Conservation (phyloP, 345 rosid genomes). For the Ceriops zippeliana region DNA sequence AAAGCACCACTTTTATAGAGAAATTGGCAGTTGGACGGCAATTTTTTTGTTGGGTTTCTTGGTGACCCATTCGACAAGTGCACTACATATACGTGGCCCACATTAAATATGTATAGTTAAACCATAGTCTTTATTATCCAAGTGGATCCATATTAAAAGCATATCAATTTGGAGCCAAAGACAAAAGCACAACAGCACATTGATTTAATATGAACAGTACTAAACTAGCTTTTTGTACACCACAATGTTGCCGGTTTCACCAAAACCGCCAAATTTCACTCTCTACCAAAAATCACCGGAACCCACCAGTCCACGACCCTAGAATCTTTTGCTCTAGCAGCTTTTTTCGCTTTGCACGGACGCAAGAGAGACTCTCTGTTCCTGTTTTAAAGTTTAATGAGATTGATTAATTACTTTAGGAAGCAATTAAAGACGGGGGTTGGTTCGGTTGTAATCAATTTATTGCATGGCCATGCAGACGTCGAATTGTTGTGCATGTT, state of each 20-base stretch:
- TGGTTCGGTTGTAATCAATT: conserved; percentile 40
- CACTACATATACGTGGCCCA: no score
- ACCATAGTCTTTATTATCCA: neutral
- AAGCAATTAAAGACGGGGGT: conserved; percentile 42
- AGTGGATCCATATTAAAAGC: neutral
- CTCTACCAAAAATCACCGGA: conserved; percentile 13
- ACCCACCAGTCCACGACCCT: conserved; percentile 11
- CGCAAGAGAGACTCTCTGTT: conserved; percentile 6
- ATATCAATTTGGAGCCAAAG: neutral
- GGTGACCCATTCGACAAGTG: no score
- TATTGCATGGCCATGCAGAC: conserved; percentile 55
- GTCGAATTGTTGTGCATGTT: conserved; percentile 32
- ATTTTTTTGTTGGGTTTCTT: no score
- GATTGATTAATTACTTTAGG: conserved; percentile 13
- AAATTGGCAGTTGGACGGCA: no score
- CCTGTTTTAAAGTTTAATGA: conserved; percentile 11
- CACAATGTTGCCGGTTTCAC: conserved; percentile 4
- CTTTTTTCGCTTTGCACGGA: conserved; percentile 21
- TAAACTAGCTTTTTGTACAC: conserved; percentile 22
- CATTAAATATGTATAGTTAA: no score
- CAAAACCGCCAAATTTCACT: conserved; percentile 1
- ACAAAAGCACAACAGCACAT: conserved; percentile 15
- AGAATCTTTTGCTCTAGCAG: conserved; percentile 1
- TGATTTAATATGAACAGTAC: conserved; percentile 17
- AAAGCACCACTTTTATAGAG: no score